Conservation (phyloP, 2,329 filamentous ascomycete genomes). For the Monosporascus sp. region DNA sequence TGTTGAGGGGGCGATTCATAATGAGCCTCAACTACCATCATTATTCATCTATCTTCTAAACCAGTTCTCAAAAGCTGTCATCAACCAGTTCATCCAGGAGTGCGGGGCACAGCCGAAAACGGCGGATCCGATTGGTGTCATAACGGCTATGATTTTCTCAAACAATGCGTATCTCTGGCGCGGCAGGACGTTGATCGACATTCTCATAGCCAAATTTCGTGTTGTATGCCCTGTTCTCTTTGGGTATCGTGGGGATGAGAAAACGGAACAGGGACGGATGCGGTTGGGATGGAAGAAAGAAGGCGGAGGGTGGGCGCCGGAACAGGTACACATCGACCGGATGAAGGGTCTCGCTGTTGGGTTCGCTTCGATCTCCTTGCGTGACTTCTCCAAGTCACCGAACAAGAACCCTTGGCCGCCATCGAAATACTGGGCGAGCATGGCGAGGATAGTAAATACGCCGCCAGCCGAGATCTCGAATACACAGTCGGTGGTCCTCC, state of each 20-base stretch:
- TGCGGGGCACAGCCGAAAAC: slow-evolving; percentile 57
- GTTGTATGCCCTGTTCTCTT: slow-evolving; percentile 79
- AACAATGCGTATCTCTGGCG: slow-evolving; percentile 61
- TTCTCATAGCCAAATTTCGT: slow-evolving; percentile 82
- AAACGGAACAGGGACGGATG: slow-evolving; percentile 59
- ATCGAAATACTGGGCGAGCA: slow-evolving; percentile 72
- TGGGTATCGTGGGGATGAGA: slow-evolving; percentile 72
- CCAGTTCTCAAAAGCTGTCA: slow-evolving; percentile 66
- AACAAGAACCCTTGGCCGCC: slow-evolving; percentile 72
- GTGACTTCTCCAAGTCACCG: slow-evolving; percentile 69
- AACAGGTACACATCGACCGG: slow-evolving; percentile 71
- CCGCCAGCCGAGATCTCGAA: slow-evolving; percentile 62
- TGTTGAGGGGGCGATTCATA: slow-evolving; percentile 43
- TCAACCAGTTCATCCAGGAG: slow-evolving; percentile 65
- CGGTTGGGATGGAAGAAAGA: slow-evolving; percentile 71
- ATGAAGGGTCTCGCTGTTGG: slow-evolving; percentile 82
- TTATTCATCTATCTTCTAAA: slow-evolving; percentile 72
- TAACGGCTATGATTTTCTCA: slow-evolving; percentile 70
- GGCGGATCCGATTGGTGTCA: slow-evolving; percentile 74
- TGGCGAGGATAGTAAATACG: slow-evolving; percentile 73
- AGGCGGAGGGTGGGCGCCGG: slow-evolving; percentile 53
- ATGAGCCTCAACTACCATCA: slow-evolving; percentile 52
- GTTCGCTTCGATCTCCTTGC: slow-evolving; percentile 74
- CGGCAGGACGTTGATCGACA: slow-evolving; percentile 66
- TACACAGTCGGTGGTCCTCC: slow-evolving; percentile 66